Evolutionary conservation across 176 grass and related monocot species (phyloP), one percentile per base, ranked within the genome.

Genomic region (Sorghum bicolor): DNA sequence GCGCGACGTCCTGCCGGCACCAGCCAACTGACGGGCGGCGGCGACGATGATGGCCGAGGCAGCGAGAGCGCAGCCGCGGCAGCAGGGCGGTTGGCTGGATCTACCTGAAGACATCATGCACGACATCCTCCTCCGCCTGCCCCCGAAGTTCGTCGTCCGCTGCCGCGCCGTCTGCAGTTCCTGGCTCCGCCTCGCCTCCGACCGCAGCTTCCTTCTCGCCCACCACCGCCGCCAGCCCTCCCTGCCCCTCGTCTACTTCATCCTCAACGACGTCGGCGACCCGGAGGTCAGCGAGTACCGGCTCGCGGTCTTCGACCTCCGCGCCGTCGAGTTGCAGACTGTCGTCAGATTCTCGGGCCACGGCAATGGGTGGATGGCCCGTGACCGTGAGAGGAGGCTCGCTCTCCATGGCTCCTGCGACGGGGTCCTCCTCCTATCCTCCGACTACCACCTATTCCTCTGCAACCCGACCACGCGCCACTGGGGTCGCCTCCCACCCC

Each of bases 351-450:
- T 72, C 34, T 13, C 45, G 4, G 4, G 45, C 45, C 45, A 30
- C n/a, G 67, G 22, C 28, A 4, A 14, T 6, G 45, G 40, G 57
- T 19, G 2, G 34, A 3, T 10, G 30, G 4, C 10, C 19, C 11
- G 7, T 0, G 33, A 2, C 34, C 10, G 47, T 44, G 45, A 10
- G 44, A 31, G 28, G 7, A 10, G 4, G 41, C 36, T 38, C 38
- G 50, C n/a, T 72, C 55, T 86, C 55, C 84, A 80, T 60, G 77
- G 24, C 15, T 86, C 69, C 6, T 80, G 68, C 77, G 57, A 80
- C 69, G 84, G 58, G 43, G 76, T 86, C 67, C 77, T 86, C 55
- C 76, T 86, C 58, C 40, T 74, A 68, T 31, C 5, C 31, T 53
- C 39, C 84, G 32, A 30, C 58, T 43, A 41, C 24, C 3, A 0